A percentile compares a stretch with the other conserved stretches of the same genome.
phyloP scores from a whole-genome alignment of 2,329 filamentous ascomycete species.

The Hypoxylon sp. region DNA sequence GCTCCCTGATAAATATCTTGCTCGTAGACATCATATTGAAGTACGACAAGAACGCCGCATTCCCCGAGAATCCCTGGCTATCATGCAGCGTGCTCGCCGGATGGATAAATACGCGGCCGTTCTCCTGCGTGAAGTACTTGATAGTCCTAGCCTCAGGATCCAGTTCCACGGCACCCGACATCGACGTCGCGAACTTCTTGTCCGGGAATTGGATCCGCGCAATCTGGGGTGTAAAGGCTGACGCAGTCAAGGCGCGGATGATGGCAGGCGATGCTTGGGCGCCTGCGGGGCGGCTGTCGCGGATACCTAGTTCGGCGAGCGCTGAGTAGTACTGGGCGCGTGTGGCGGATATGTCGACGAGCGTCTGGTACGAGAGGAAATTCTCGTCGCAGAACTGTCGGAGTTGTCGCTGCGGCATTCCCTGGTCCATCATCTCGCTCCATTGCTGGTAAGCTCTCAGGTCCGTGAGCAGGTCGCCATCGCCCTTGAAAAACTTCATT shows the following conservation, averaged over 20 bases:
- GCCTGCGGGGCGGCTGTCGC: slow-evolving; percentile 22
- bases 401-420: slow-evolving; percentile 73
- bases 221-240: slow-evolving; percentile 86
- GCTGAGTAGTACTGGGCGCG: slow-evolving; percentile 87
- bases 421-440: slow-evolving; percentile 74
- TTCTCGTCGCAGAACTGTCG: slow-evolving; percentile 86
- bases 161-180: slow-evolving; percentile 90
- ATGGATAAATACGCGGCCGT: slow-evolving; percentile 91
- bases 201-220: slow-evolving; percentile 94
- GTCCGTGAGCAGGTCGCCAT: slow-evolving; percentile 92
- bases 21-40: slow-evolving; percentile 92
- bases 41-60: slow-evolving; percentile 86
- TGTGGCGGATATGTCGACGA: slow-evolving; percentile 90
- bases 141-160: slow-evolving; percentile 94
- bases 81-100: slow-evolving; percentile 90
- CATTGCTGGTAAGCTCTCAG: slow-evolving; percentile 87
- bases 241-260: slow-evolving; percentile 78
- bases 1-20: slow-evolving; percentile 91
- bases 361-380: slow-evolving; percentile 85
- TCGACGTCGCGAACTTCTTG: slow-evolving; percentile 91
- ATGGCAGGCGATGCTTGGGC: slow-evolving; percentile 61
- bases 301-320: slow-evolving; percentile 86
- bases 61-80: slow-evolving; percentile 81
- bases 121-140: slow-evolving; percentile 91
- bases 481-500: slow-evolving; percentile 78